Percentiles rank a stretch among this genome's conserved stretches.
phyloP scores from a whole-genome alignment of 768 basidiomycete genomes.

The Serendipita sp. region DNA sequence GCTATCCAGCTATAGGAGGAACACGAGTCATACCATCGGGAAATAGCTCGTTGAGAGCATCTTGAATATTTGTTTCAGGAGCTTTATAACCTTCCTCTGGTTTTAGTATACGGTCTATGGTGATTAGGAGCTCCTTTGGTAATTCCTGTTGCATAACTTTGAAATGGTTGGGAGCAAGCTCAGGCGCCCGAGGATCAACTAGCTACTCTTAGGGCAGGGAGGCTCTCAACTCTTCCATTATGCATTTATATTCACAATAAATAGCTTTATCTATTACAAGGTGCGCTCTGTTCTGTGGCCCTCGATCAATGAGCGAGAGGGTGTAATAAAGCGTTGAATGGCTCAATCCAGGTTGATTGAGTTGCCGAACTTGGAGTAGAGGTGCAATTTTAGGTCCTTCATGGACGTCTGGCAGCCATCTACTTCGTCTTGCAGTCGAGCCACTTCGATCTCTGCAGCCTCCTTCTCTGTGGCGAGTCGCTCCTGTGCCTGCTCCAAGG shows the following conservation, averaged over 20 bases:
- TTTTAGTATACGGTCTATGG: slow-evolving; percentile 57
- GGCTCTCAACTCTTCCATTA: too few species aligned
- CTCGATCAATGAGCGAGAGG: not conserved
- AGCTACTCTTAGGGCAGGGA: too few species aligned
- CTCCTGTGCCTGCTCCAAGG: slow-evolving; percentile 48
- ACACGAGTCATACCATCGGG: slow-evolving; percentile 43
- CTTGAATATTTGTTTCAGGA: slow-evolving; percentile 11
- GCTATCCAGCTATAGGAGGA: too few species aligned
- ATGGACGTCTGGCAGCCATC: slow-evolving; percentile 58
- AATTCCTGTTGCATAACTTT: slow-evolving; percentile 25
- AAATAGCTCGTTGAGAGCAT: slow-evolving; percentile 48
- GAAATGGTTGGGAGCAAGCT: not conserved
- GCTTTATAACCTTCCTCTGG: slow-evolving; percentile 34
- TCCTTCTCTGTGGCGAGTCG: slow-evolving; percentile 57
- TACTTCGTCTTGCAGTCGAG: slow-evolving; percentile 31
- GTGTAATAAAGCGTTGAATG: too few species aligned
- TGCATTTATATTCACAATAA: too few species aligned
- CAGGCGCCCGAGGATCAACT: too few species aligned
- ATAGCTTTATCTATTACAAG: not conserved
- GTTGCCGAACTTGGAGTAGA: slow-evolving; percentile 85
- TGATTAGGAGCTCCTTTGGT: slow-evolving; percentile 48
- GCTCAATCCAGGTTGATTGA: slow-evolving; percentile 82
- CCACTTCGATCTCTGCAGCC: slow-evolving; percentile 39
- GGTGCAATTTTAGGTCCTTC: slow-evolving; percentile 59
- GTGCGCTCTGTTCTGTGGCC: not conserved